Evolutionary conservation across 495 filamentous ascomycete species (phyloP), one percentile per base, ranked within the genome.

Genomic region (Talaromyces borbonicus): DNA sequence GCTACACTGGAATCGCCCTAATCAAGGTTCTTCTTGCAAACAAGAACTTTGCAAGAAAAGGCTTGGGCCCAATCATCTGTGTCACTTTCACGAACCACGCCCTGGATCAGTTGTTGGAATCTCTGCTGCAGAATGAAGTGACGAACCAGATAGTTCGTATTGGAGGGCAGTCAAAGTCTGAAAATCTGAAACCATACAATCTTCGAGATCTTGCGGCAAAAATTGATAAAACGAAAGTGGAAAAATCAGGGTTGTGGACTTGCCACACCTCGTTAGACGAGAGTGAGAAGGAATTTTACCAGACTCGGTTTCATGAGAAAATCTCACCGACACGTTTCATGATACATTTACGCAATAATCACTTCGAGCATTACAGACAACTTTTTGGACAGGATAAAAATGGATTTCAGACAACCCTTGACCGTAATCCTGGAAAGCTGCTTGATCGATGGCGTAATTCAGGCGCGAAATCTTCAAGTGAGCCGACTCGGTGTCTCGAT

Each of bases 1-100:
- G 68, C 43, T 84, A 70, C 47, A 75, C 72, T 0, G 80, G 76
- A 3, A 69, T 78, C n/a, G 61, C 68, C 26, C 54, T 80, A 38
- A 68, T 86, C 16, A 76, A 84, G 49, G 73, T 77, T 1, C 57
- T 90, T 5, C 58, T 90, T 2, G 67, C 62, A 7, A 83, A 84
- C 52, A 73, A 73, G 31, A 49, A 41, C 0, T 39, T 31, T 19
- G 35, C 35, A 1, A 51, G 52, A 26, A 68, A 65, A 0, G 36
- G 56, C 0, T 57, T 87, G 2, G 81, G 83, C 0, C 84, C 84
- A 0, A 80, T 88, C 15, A 57, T 90, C n/a, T 71, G 59, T 51
- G 69, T 69, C 4, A 80, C 76, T 50, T 84, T 85, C 52, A 87
- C 84, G 3, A 88, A 85, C 46, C 80, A 86, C 55, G 82, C 82